Conservation (phyloP, 768 basidiomycete species). For the Agrocybe praecox region DNA sequence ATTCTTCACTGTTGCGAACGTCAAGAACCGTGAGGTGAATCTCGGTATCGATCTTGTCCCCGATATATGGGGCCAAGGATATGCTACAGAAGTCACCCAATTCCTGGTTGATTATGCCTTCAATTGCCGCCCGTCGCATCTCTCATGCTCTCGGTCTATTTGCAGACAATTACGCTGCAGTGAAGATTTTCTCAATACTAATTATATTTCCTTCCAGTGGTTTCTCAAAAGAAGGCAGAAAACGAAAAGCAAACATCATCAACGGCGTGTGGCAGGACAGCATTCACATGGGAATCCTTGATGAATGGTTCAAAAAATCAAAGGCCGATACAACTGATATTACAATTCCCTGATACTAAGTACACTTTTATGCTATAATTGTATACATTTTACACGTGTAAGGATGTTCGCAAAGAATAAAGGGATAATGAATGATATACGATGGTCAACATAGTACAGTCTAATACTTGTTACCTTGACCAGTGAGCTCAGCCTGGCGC, state of each 20-base stretch:
- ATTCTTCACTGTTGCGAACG: constrained; percentile 12
- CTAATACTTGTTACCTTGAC: constrained; percentile 49
- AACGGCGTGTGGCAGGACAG: constrained; percentile 38
- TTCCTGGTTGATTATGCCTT: constrained; percentile 19
- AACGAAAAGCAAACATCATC: constrained; percentile 35
- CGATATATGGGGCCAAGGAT: constrained; percentile 25
- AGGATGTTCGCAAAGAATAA: no score
- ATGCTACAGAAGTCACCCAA: constrained; percentile 15
- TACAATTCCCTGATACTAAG: no score
- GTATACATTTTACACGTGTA: no score
- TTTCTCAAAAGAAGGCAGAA: constrained; percentile 40
- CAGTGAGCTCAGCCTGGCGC: constrained; percentile 56
- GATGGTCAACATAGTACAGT: no score
- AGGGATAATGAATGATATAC: no score
- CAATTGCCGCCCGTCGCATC: constrained; percentile 25
- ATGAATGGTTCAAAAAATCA: constrained; percentile 33
- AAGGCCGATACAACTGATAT: neutral
- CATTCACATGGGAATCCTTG: constrained; percentile 38
- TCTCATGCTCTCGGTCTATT: constrained; percentile 24
- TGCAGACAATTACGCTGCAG: constrained; percentile 15
- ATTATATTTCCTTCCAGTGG: constrained; percentile 28
- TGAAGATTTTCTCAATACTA: constrained; percentile 22
- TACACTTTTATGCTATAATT: no score
- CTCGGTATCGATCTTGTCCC: constrained; percentile 26
- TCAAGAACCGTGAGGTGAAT: constrained; percentile 26